Percentiles rank a stretch among this genome's conserved stretches.
Conservation (phyloP, 176 grass and related monocot species). For the Ensete ventricosum region DNA sequence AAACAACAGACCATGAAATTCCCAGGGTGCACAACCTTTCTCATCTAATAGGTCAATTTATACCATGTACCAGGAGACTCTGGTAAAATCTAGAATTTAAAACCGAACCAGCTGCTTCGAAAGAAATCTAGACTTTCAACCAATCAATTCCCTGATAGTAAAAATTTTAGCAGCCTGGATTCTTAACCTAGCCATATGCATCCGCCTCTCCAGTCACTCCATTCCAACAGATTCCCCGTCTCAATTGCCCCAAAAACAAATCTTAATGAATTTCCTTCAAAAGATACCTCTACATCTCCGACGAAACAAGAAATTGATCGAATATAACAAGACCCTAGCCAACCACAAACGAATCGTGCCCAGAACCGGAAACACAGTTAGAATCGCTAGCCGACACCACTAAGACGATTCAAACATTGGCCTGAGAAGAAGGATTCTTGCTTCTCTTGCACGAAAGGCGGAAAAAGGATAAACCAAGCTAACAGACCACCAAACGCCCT, state of each 20-base stretch:
- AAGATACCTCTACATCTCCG: background rate
- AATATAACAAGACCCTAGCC: background rate
- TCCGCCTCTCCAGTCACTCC: background rate
- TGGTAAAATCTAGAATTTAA: no score
- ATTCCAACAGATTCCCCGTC: background rate
- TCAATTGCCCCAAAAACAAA: background rate
- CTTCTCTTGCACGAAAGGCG: background rate
- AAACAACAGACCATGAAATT: no score
- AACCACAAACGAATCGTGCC: no score
- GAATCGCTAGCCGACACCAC: background rate
- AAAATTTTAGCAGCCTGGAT: no score
- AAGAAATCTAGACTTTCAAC: background rate
- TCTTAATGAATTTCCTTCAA: background rate
- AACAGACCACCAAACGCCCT: background rate
- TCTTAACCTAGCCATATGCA: background rate
- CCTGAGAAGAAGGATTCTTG: background rate
- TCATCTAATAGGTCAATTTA: background rate
- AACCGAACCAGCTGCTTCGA: background rate
- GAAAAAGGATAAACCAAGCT: background rate
- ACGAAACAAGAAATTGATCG: background rate
- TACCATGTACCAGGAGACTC: no score
- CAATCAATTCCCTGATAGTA: background rate
- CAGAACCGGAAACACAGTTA: background rate
- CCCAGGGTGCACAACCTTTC: no score
- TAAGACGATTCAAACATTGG: background rate